phyloP scores from a whole-genome alignment of 2,329 filamentous ascomycete species.

The Talaromyces sp. region DNA sequence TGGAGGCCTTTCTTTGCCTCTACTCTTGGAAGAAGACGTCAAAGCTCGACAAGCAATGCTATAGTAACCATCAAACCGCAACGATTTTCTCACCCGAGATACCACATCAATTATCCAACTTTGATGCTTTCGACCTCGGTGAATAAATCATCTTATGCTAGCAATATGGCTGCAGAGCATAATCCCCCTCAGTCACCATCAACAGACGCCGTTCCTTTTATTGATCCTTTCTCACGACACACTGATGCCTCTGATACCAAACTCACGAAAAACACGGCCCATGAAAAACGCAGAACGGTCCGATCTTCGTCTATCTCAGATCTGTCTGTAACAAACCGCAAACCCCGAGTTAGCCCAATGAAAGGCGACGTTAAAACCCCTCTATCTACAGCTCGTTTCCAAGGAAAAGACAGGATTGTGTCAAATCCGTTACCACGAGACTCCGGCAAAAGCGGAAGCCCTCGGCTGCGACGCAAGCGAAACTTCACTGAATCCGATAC shows the following conservation, averaged over 20 bases:
- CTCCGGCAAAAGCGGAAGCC: conserved; percentile 27
- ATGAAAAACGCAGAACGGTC: conserved; percentile 32
- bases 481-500: conserved; percentile 42
- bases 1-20: conserved; percentile 43
- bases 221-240: conserved; percentile 26
- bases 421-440: conserved; percentile 29
- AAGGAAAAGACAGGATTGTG: conserved; percentile 17
- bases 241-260: conserved; percentile 1
- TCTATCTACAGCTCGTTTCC: conserved; percentile 18
- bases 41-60: conserved; percentile 32
- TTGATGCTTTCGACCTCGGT: conserved; percentile 47
- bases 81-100: conserved; percentile 42
- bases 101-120: conserved; percentile 40
- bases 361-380: conserved; percentile 33
- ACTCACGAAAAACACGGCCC: conserved; percentile 1
- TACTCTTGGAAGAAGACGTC: conserved; percentile 19
- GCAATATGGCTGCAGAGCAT: conserved; percentile 3
- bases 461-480: conserved; percentile 30
- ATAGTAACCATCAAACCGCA: conserved; percentile 33
- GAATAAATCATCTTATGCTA: conserved; percentile 21
- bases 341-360: conserved; percentile 38
- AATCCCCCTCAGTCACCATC: neutral
- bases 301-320: conserved; percentile 51
- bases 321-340: conserved; percentile 36
- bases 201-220: conserved; percentile 22